A percentile compares a stretch with the other conserved stretches of the same genome.
These are phyloP conservation scores for Solanum tarijense DNA, from an alignment of 257 asterid genomes.

Conservation along the genomic window DNA sequence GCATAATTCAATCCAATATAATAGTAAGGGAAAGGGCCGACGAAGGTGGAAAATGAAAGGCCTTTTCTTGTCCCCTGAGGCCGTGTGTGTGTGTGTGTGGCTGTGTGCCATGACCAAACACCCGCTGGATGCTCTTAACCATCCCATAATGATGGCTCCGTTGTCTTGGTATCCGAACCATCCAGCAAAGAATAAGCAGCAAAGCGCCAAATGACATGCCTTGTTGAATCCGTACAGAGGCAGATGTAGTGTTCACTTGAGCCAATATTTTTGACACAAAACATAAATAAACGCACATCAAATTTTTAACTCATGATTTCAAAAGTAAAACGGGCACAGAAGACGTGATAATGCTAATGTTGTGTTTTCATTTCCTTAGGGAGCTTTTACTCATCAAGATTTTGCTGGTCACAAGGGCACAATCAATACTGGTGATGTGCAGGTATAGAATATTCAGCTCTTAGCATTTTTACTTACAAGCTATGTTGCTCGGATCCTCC, in stretches of 20 bases:
- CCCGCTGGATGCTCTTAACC: not conserved
- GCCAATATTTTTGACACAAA: not conserved
- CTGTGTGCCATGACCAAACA: not conserved
- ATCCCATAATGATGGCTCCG: not conserved
- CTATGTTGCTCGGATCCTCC: not conserved
- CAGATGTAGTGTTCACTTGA: not conserved
- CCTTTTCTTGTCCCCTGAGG: not conserved
- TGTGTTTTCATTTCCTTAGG: constrained; percentile 26
- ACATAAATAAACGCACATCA: not conserved
- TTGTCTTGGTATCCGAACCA: not conserved
- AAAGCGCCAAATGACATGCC: not conserved
- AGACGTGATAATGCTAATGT: not conserved
- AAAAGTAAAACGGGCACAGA: not conserved
- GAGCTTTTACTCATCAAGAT: constrained; percentile 84
- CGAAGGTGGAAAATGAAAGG: not conserved
- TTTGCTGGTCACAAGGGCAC: constrained; percentile 89
- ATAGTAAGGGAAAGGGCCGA: not conserved
- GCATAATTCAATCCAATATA: not conserved
- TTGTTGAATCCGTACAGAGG: not conserved
- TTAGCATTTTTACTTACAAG: not conserved
- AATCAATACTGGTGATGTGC: constrained; percentile 76
- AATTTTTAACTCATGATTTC: not conserved
- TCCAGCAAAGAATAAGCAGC: not conserved
- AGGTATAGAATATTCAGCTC: constrained; percentile 31
- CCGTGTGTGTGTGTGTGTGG: too few species aligned